Percentiles rank a stretch among this genome's conserved stretches.
These are phyloP conservation scores for Exophiala calicioides DNA, from an alignment of 2,329 filamentous ascomycete genomes.

Conservation along the genomic window DNA sequence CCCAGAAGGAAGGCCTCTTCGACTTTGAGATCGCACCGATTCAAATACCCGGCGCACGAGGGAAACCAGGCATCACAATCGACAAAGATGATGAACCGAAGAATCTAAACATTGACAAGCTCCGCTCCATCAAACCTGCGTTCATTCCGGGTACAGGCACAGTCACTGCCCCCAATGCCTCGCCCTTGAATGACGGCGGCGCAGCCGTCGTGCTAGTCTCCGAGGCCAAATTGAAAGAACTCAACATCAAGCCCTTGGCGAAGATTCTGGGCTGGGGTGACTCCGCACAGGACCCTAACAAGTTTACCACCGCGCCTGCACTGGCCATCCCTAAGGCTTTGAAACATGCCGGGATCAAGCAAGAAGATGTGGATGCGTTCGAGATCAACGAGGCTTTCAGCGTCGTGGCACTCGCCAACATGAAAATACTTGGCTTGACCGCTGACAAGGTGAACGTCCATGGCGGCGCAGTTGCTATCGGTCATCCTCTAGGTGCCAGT, in stretches of 20 bases:
- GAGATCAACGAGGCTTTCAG: slow-evolving; percentile 99
- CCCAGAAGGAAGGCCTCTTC: slow-evolving; percentile 80
- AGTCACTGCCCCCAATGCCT: slow-evolving; percentile 94
- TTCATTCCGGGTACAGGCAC: slow-evolving; percentile 77
- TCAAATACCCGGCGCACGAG: slow-evolving; percentile 81
- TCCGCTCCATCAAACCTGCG: slow-evolving; percentile 79
- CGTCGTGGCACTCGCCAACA: slow-evolving; percentile 92
- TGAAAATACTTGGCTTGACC: slow-evolving; percentile 80
- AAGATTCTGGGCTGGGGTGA: slow-evolving; percentile 98
- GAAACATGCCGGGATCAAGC: slow-evolving; percentile 83
- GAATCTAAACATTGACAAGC: slow-evolving; percentile 81
- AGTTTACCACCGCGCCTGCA: slow-evolving; percentile 92
- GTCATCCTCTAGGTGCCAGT: slow-evolving; percentile 90
- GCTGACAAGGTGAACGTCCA: slow-evolving; percentile 92
- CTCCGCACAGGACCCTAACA: slow-evolving; percentile 84
- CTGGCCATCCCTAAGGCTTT: slow-evolving; percentile 96
- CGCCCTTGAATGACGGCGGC: slow-evolving; percentile 92
- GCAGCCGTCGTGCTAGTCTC: slow-evolving; percentile 91
- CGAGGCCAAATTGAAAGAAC: slow-evolving; percentile 88
- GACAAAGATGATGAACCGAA: slow-evolving; percentile 93
- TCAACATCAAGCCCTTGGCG: slow-evolving; percentile 85
- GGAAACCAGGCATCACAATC: slow-evolving; percentile 80
- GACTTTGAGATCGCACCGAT: slow-evolving; percentile 83
- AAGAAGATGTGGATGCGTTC: slow-evolving; percentile 81
- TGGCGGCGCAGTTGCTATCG: slow-evolving; percentile 92